Conservation (phyloP, 176 grass and related monocot species). For the Avena insularis region DNA sequence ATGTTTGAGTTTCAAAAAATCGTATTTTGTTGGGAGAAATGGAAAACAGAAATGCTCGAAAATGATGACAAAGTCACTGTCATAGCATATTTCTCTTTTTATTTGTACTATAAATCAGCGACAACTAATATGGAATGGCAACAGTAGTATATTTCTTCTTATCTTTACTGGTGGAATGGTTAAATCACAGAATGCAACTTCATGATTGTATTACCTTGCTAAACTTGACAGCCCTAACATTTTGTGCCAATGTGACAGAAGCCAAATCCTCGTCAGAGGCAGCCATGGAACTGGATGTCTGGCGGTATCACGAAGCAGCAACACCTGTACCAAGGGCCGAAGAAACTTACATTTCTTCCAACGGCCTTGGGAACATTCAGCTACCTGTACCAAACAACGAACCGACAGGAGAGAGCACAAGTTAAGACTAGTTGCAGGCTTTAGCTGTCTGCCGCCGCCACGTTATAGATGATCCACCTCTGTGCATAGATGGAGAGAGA, state of each 20-base stretch:
- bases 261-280: constrained; percentile 42
- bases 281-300: constrained; percentile 29
- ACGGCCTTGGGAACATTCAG: neutral
- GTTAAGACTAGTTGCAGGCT: constrained; percentile 13
- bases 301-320: constrained; percentile 20
- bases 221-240: constrained; percentile 21
- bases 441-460: neutral
- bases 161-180: no score
- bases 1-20: no score
- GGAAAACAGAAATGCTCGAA: no score
- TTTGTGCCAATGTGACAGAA: constrained; percentile 22
- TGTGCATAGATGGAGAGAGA: constrained; percentile 47
- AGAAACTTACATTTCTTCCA: constrained; percentile 19
- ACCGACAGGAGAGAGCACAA: constrained; percentile 23
- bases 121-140: no score
- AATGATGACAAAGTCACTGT: no score
- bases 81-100: no score
- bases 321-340: neutral
- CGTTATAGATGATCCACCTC: constrained; percentile 32
- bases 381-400: constrained; percentile 4
- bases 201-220: neutral
- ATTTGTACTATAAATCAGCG: no score
- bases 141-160: no score
- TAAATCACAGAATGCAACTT: no score
- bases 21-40: no score